Percentiles rank a stretch among this genome's conserved stretches.
phyloP scores from a whole-genome alignment of 768 basidiomycete species.

The Phallus indusiatus region DNA sequence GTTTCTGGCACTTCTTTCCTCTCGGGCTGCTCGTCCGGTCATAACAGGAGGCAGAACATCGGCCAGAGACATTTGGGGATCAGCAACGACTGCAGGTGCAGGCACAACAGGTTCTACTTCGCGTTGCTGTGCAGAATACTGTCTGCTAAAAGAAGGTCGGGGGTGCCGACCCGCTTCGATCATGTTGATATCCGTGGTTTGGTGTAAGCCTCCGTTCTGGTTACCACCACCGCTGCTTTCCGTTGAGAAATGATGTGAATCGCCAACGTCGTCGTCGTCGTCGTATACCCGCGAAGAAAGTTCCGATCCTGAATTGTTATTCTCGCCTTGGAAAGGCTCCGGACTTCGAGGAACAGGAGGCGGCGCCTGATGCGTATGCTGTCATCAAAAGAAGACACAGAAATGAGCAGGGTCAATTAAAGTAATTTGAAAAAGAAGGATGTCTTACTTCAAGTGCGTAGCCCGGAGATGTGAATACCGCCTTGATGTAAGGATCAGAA shows the following conservation, averaged over 20 bases:
- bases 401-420: neutral
- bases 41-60: neutral
- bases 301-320: neutral
- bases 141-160: slow-evolving; percentile 15
- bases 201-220: neutral
- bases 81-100: neutral
- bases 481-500: slow-evolving; percentile 26
- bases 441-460: neutral
- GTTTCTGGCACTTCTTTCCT: slow-evolving; percentile 5
- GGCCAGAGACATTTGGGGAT: neutral
- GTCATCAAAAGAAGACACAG: neutral
- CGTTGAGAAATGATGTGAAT: neutral
- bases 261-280: neutral
- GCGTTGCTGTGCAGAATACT: slow-evolving; percentile 4
- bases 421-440: neutral
- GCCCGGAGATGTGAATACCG: slow-evolving; percentile 54
- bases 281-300: slow-evolving; percentile 7
- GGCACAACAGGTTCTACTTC: slow-evolving; percentile 15
- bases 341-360: slow-evolving; percentile 10
- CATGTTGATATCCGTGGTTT: slow-evolving; percentile 7
- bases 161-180: neutral
- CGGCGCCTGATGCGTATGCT: slow-evolving; percentile 20
- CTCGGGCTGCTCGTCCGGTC: neutral
- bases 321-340: neutral
- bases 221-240: neutral